Evolutionary conservation across 2,329 filamentous ascomycete genomes (phyloP), one percentile per base, ranked within the genome.

Genomic region (Thelonectria rubi): DNA sequence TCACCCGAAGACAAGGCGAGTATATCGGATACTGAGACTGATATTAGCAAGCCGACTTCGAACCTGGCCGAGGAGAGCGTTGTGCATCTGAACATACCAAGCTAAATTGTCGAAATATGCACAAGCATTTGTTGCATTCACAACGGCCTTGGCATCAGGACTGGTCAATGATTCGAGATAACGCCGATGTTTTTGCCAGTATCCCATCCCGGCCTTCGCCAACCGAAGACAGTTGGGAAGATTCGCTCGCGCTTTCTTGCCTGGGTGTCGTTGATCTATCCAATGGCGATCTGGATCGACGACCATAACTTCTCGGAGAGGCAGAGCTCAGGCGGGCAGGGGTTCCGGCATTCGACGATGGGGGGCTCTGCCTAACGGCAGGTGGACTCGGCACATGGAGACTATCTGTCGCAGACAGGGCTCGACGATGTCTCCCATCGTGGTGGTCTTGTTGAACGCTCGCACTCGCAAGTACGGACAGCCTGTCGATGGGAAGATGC

Each of bases 381-480:
- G 69, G 61, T 9, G 70, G 66, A 30, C 69, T 72, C 21, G 62
- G 66, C 26, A 72, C 60, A 54, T 60, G 65, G 39, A 72, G 69
- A 17, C 68, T 72, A 20, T 71, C 66, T 40, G 66, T 18, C 54
- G 57, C 45, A 56, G 60, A 62, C 59, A 69, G 51, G 15, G 62
- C 63, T 8, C 68, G 65, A 1, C 59, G 66, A 11, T 68, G 72
- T 50, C 65, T 68, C 21, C 54, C 65, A 21, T 66, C 58, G 39
- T 69, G 68, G 46, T 69, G 66, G 1, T 72, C 67, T 64, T 76
- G 69, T 40, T 72, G 69, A 9, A 73, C 69, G 46, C 77, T 79
- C 12, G 77, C 77, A 32, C 73, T 75, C 11, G 77, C 77, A 47
- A 79, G 70, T 7, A 79, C 75, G n/a, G 77, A 74, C 21, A 79